Evolutionary conservation across 2,329 filamentous ascomycete species (phyloP).

Genomic region (Botryotinia narcissicola): DNA sequence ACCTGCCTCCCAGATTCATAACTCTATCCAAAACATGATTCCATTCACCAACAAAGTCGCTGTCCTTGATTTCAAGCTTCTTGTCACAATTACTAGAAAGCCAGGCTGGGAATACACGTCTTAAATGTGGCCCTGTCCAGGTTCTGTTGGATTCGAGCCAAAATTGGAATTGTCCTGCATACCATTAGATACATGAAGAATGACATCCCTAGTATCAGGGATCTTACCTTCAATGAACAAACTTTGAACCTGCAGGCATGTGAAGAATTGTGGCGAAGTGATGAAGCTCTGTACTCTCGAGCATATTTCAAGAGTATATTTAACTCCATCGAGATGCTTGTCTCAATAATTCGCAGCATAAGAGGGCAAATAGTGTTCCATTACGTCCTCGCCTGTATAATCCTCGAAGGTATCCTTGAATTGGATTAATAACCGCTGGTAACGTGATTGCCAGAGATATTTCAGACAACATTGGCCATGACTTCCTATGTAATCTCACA

Average conservation of each 20-base stretch:
- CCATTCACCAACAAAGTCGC: constrained; percentile 7
- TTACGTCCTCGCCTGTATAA: not conserved
- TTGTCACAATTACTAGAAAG: not conserved
- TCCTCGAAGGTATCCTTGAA: constrained; percentile 1
- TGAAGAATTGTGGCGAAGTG: not conserved
- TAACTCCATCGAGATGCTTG: constrained; percentile 9
- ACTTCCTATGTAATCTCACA: constrained; percentile 5
- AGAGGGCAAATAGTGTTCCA: constrained; percentile 7
- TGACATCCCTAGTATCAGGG: accelerated
- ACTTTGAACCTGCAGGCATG: constrained; percentile 10
- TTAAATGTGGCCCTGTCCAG: constrained; percentile 4
- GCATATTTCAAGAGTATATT: not conserved
- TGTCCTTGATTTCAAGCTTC: not conserved
- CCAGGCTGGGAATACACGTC: constrained; percentile 8
- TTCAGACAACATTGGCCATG: constrained; percentile 11
- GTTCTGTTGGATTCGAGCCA: not conserved
- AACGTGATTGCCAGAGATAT: constrained; percentile 14
- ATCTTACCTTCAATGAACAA: constrained; percentile 9
- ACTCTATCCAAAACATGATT: not conserved
- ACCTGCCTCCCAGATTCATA: not conserved
- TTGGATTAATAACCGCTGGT: not conserved
- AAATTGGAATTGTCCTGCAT: constrained; percentile 6
- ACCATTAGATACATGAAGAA: not conserved
- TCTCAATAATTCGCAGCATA: constrained; percentile 12
- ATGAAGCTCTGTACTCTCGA: not conserved